These are phyloP conservation scores for Lathyrus oleraceus DNA, from an alignment of 306 rosid genomes.

Conservation along the genomic window DNA sequence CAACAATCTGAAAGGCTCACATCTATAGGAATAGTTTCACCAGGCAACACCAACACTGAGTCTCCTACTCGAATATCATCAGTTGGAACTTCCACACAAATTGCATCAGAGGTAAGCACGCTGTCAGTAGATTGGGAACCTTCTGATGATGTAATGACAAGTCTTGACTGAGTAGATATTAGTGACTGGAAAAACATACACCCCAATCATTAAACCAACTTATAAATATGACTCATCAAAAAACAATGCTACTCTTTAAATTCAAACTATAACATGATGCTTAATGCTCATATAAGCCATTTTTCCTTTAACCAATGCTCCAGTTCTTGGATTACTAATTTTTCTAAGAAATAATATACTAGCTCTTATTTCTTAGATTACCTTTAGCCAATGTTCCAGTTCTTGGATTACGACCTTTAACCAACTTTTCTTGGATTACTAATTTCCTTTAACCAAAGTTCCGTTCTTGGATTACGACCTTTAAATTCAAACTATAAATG, in stretches of 20 bases:
- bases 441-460: not conserved
- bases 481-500: conserved; percentile 11
- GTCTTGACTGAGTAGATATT: conserved; percentile 88
- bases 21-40: conserved; percentile 93
- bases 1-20: conserved; percentile 58
- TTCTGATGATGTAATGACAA: conserved; percentile 82
- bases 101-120: conserved; percentile 75
- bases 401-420: not conserved
- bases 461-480: conserved; percentile 11
- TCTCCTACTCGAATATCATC: conserved; percentile 96
- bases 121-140: conserved; percentile 52
- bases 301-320: conserved; percentile 1
- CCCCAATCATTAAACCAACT: conserved; percentile 25
- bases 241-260: conserved; percentile 5
- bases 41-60: conserved; percentile 89
- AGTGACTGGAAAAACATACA: conserved; percentile 73
- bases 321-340: conserved; percentile 26
- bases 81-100: conserved; percentile 81
- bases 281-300: conserved; percentile 19
- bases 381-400: conserved; percentile 10
- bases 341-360: conserved; percentile 6
- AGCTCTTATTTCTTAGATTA: no score
- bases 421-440: not conserved
- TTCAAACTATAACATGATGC: conserved; percentile 28
- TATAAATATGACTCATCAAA: conserved; percentile 26